phyloP scores from a whole-genome alignment of 768 basidiomycete species.

The Omphalotus guepiniiformis region DNA sequence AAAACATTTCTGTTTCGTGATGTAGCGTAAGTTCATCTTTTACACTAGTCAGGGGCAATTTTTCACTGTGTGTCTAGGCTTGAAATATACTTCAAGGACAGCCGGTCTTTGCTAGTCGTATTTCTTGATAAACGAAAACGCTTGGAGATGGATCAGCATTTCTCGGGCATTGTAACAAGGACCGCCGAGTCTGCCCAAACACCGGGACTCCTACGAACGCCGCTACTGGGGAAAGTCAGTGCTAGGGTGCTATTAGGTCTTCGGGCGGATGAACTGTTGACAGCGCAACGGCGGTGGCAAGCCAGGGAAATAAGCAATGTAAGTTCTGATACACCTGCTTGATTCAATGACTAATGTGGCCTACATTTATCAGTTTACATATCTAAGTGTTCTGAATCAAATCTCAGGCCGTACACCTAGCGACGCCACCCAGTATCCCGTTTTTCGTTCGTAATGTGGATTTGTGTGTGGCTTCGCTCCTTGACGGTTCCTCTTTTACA shows the following conservation, averaged over 20 bases:
- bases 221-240: conserved; percentile 48
- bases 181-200: conserved; percentile 39
- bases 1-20: conserved; percentile 88
- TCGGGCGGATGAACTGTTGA: conserved; percentile 55
- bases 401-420: conserved; percentile 90
- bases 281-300: conserved; percentile 83
- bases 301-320: conserved; percentile 90
- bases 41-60: background rate
- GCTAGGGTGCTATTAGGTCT: conserved; percentile 48
- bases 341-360: background rate
- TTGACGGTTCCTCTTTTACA: conserved; percentile 25
- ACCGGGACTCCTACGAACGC: conserved; percentile 51
- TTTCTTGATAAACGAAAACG: conserved; percentile 70
- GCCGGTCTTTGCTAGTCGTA: conserved; percentile 79
- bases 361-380: conserved; percentile 63
- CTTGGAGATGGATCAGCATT: conserved; percentile 51
- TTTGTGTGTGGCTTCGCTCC: background rate
- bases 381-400: conserved; percentile 86
- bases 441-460: conserved; percentile 64
- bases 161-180: conserved; percentile 44
- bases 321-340: conserved; percentile 15
- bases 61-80: conserved; percentile 25
- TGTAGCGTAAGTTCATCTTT: conserved; percentile 62
- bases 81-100: conserved; percentile 92
- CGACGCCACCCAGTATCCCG: conserved; percentile 92